Evolutionary conservation across 2,329 filamentous ascomycete genomes (phyloP).

Genomic region (Mycogone perniciosa): DNA sequence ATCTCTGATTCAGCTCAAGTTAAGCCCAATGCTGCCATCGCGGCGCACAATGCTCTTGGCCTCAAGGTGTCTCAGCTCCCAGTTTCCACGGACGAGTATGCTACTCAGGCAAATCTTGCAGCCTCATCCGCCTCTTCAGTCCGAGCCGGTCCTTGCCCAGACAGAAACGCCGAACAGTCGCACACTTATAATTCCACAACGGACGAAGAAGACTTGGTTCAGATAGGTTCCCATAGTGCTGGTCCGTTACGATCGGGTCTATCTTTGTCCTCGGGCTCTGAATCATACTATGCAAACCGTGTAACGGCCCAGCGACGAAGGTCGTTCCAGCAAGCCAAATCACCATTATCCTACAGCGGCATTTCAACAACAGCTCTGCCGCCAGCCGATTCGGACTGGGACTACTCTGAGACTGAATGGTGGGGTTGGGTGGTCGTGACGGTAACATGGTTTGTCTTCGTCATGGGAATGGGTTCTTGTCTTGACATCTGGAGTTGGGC

Average conservation of each 20-base stretch:
- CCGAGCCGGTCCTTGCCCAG: conserved; percentile 14
- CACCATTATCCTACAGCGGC: conserved; percentile 52
- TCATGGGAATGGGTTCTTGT: conserved; percentile 93
- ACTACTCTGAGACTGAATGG: conserved; percentile 92
- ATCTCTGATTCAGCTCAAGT: conserved; percentile 15
- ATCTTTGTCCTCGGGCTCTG: conserved; percentile 50
- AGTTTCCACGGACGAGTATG: conserved; percentile 41
- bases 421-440: conserved; percentile 94
- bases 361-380: conserved; percentile 43
- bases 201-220: conserved; percentile 73
- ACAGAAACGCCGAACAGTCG: conserved; percentile 18
- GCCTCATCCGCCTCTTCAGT: conserved; percentile 16
- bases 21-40: conserved; percentile 17
- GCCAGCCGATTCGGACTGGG: conserved; percentile 58
- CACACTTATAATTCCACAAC: conserved; percentile 57
- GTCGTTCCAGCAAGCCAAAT: conserved; percentile 49
- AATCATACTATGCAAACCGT: conserved; percentile 53
- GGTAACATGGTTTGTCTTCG: conserved; percentile 92
- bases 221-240: conserved; percentile 47
- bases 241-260: conserved; percentile 37
- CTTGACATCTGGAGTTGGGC: conserved; percentile 97
- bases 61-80: conserved; percentile 42
- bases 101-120: conserved; percentile 26
- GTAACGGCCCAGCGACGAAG: conserved; percentile 39
- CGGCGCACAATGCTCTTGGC: conserved; percentile 33